Percentiles rank a stretch among this genome's conserved stretches.
phyloP scores from a whole-genome alignment of 2,329 filamentous ascomycete genomes.

The Alternaria brassicae region DNA sequence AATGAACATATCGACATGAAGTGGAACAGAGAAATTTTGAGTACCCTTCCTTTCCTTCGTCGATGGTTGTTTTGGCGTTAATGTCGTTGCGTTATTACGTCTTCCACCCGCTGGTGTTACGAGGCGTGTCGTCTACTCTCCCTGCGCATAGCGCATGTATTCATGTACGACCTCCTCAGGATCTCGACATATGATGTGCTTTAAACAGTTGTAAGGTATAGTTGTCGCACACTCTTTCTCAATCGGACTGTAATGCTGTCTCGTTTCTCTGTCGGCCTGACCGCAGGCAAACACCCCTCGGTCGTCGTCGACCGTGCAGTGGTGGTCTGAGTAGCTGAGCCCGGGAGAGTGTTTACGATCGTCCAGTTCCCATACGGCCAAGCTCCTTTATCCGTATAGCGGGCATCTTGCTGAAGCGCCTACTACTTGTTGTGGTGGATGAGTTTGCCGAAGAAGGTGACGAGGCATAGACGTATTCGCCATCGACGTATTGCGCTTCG shows the following conservation, averaged over 20 bases:
- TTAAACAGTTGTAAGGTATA: neutral
- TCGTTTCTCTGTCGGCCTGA: neutral
- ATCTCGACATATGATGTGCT: neutral
- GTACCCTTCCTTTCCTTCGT: neutral
- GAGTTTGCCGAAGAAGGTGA: slow-evolving; percentile 45
- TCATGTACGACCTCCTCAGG: neutral
- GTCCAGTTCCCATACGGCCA: slow-evolving; percentile 35
- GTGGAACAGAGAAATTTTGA: neutral
- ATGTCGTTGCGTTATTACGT: slow-evolving; percentile 11
- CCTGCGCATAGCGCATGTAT: neutral
- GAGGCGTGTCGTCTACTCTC: neutral
- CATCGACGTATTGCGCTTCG: slow-evolving; percentile 90
- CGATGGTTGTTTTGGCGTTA: slow-evolving; percentile 13
- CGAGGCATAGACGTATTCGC: slow-evolving; percentile 82
- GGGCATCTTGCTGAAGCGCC: slow-evolving; percentile 48
- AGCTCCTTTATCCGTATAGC: slow-evolving; percentile 44
- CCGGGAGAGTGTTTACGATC: slow-evolving; percentile 20
- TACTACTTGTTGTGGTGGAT: slow-evolving; percentile 33
- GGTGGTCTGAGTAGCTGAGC: neutral
- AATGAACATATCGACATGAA: neutral
- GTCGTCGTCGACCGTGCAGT: neutral
- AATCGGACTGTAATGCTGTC: neutral
- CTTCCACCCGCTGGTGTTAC: neutral
- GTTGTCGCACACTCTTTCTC: neutral
- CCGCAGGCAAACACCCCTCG: neutral